Conservation (phyloP, 2,329 filamentous ascomycete genomes). For the Stachybotrys chartarum region DNA sequence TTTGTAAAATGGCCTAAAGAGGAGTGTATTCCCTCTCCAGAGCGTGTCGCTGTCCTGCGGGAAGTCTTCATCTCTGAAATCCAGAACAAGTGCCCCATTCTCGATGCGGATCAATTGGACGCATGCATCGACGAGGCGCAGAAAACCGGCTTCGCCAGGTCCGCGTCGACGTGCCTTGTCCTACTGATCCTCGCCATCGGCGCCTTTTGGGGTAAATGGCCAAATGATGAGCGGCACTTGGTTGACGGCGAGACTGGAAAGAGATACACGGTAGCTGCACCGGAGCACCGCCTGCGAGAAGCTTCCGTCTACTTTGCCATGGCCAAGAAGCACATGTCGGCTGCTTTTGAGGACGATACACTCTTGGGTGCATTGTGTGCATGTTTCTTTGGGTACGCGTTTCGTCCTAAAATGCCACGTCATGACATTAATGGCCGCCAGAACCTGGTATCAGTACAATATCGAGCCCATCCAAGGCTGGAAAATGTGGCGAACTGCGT, state of each 20-base stretch:
- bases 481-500: constrained; percentile 8
- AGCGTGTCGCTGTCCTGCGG: constrained; percentile 4
- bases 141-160: constrained; percentile 6
- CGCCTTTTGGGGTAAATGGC: constrained; percentile 5
- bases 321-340: constrained; percentile 7
- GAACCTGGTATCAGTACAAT: constrained; percentile 7
- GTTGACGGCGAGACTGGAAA: neutral
- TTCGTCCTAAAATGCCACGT: neutral
- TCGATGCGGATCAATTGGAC: constrained; percentile 6
- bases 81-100: constrained; percentile 5
- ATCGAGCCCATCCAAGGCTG: constrained; percentile 8
- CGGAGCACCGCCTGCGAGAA: constrained; percentile 8
- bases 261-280: constrained; percentile 4
- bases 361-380: constrained; percentile 6
- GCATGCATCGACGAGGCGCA: constrained; percentile 10
- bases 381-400: constrained; percentile 6
- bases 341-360: constrained; percentile 5
- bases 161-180: constrained; percentile 7
- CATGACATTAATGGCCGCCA: neutral
- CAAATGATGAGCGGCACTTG: neutral
- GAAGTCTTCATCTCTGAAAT: constrained; percentile 7
- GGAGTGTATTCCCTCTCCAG: constrained; percentile 2
- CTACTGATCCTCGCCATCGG: constrained; percentile 6
- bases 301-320: constrained; percentile 8
- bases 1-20: neutral